phyloP scores from a whole-genome alignment of 495 filamentous ascomycete species.

The Podospora pseudocomata region DNA sequence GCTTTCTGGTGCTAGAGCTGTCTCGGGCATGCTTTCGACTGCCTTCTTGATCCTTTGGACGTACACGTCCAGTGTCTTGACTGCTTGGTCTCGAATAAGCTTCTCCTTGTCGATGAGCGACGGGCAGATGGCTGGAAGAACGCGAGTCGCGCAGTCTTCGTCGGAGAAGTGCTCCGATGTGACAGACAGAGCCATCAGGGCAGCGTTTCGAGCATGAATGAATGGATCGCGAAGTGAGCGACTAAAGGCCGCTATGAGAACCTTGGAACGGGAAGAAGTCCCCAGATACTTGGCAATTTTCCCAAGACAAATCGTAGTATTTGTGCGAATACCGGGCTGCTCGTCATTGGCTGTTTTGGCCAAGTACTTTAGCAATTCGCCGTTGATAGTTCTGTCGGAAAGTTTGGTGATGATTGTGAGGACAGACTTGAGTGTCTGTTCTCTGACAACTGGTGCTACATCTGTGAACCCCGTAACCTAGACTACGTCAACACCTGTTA shows the following conservation, averaged over 20 bases:
- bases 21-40: conserved; percentile 74
- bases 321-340: conserved; percentile 94
- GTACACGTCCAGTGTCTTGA: conserved; percentile 87
- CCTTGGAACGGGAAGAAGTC: conserved; percentile 73
- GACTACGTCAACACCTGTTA: conserved; percentile 1
- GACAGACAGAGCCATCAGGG: conserved; percentile 76
- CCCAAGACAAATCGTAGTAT: conserved; percentile 94
- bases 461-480: conserved; percentile 88
- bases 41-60: conserved; percentile 78
- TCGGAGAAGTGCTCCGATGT: conserved; percentile 84
- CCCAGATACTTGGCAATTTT: conserved; percentile 91
- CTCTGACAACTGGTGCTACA: conserved; percentile 81
- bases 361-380: conserved; percentile 83
- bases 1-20: conserved; percentile 51
- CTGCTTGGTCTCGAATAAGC: conserved; percentile 84
- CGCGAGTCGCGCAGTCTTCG: conserved; percentile 79
- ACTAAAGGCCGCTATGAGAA: conserved; percentile 86
- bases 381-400: conserved; percentile 87
- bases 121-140: conserved; percentile 81
- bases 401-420: conserved; percentile 81
- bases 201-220: conserved; percentile 84
- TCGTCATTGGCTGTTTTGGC: conserved; percentile 97
- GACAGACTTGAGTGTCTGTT: conserved; percentile 93
- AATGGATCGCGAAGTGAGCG: conserved; percentile 90
- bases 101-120: conserved; percentile 82